Conservation (phyloP, 1,139 yeast species). For the Debaryomycetaceae sp. region DNA sequence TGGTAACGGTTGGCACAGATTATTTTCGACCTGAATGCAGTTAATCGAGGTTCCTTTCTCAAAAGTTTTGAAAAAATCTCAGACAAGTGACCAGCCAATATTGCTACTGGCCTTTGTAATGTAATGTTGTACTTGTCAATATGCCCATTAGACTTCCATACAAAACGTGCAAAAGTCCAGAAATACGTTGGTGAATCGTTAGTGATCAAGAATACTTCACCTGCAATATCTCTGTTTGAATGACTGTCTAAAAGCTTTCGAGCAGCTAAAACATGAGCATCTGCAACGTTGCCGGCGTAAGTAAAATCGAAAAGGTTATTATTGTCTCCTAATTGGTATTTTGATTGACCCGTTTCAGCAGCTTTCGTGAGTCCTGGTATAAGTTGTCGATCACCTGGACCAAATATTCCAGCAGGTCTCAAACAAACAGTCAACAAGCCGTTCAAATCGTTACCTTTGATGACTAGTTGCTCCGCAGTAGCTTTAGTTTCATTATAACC, state of each 20-base stretch:
- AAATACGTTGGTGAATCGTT: constrained; percentile 94
- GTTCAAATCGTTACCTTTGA: constrained; percentile 60
- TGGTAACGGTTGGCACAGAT: constrained; percentile 96
- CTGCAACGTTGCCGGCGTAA: constrained; percentile 98
- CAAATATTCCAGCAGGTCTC: constrained; percentile 97
- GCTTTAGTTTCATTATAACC: constrained; percentile 96
- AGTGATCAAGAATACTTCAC: constrained; percentile 86
- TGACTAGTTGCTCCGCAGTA: constrained; percentile 78
- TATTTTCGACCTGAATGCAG: constrained; percentile 90
- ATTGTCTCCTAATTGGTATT: constrained; percentile 92
- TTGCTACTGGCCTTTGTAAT: constrained; percentile 69
- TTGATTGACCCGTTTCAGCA: constrained; percentile 80
- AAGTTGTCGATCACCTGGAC: constrained; percentile 96
- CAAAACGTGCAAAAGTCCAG: constrained; percentile 96
- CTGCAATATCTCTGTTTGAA: constrained; percentile 52
- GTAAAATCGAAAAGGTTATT: constrained; percentile 94
- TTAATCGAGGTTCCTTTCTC: constrained; percentile 89
- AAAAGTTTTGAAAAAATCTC: constrained; percentile 65
- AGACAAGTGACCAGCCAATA: constrained; percentile 75
- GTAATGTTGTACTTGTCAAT: constrained; percentile 68
- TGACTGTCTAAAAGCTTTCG: constrained; percentile 55
- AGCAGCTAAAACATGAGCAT: constrained; percentile 92
- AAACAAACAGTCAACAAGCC: constrained; percentile 74
- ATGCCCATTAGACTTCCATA: constrained; percentile 95
- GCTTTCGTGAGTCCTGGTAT: constrained; percentile 90